Evolutionary conservation across 371 early-diverging fungal genomes (phyloP), one percentile per base, ranked within the genome.

Genomic region (Mucor lusitanicus): DNA sequence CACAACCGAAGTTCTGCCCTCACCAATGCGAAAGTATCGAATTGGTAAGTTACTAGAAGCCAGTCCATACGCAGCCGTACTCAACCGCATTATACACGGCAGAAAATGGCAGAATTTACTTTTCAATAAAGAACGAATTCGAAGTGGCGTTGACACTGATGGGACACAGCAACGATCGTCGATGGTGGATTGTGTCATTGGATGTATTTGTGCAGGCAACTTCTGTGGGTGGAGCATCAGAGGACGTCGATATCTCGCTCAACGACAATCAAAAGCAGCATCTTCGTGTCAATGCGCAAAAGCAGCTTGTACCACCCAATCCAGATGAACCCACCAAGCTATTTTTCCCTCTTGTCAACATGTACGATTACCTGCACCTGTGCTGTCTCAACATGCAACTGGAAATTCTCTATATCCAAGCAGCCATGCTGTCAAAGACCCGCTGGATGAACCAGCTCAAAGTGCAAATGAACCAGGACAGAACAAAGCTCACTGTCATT

Each of bases 351-450:
- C 80, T 92, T 32, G 82, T 86, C 19, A 85, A 86, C 35, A 66
- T 92, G 37, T 89, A 91, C 65, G 90, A 91, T 69, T 90, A 88
- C 68, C 67, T 91, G 57, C 90, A 92, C 46, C 75, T 84, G 33
- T 85, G 90, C 60, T 85, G 90, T 65, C 76, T 91, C 17, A 84
- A 84, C n/a, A 82, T 88, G 66, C 83, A 88, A 68, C 71, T 91
- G 15, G 91, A 91, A 64, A 81, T 88, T 13, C 68, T 92, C 17
- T 83, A 80, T 63, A 84, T 84, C 63, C 91, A 92, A 79, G 80
- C 89, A 0, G 70, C 75, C 13, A 79, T 85, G 61, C 67, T 91
- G 48, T 71, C 82, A n/a, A 86, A 85, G 32, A 84, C 87, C 23
- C 81, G 88, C 63, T 90, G 91, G 90, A 78, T 87, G 6, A 87